Evolutionary conservation across 371 early-diverging fungal species (phyloP), one percentile per base, ranked within the genome.

Genomic region (Mortierella sp.): DNA sequence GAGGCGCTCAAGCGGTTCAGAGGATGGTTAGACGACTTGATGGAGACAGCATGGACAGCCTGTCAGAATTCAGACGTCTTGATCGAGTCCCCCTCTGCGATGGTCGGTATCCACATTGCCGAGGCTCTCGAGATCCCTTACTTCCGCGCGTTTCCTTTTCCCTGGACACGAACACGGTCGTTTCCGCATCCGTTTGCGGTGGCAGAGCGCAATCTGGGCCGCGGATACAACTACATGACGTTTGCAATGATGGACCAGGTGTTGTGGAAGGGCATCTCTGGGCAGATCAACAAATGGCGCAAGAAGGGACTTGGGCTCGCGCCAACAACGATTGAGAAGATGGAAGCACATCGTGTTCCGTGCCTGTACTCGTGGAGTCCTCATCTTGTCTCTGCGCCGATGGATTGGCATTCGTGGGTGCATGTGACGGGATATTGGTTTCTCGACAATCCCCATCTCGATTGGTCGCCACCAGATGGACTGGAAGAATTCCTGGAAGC

Each of bases 161-260:
- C 95, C 3, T 95, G 96, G 97, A 95, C 95, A 43, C 88, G 95
- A 26, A 96, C 96, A 11, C 84, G 93, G 5, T 90, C 90, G 1
- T 96, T 94, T 78, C 96, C 96, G 21, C 97, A 96, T 78, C 96
- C 97, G 0, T 95, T 96, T 81, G 95, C 95, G 0, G 94, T 95
- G 1, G 93, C 91, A 0, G 91, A 90, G 75, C 89, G 88, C 53
- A 91, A 92, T 9, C 90, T 94, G 46, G 95, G 95, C 37, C 83
- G 92, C 14, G 78, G 92, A 0, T 96, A 95, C 82, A 96, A 96
- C 79, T 94, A 94, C 74, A 95, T 95, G 94, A 94, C 95, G 2
- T 94, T 94, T 82, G 91, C 93, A 9, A 82, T 95, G 78, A 92
- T 96, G 75, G 96, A 96, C 48, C 94, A 95, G 79, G 93, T 95